Conservation (phyloP, 306 rosid species). For the Comarum palustre region DNA sequence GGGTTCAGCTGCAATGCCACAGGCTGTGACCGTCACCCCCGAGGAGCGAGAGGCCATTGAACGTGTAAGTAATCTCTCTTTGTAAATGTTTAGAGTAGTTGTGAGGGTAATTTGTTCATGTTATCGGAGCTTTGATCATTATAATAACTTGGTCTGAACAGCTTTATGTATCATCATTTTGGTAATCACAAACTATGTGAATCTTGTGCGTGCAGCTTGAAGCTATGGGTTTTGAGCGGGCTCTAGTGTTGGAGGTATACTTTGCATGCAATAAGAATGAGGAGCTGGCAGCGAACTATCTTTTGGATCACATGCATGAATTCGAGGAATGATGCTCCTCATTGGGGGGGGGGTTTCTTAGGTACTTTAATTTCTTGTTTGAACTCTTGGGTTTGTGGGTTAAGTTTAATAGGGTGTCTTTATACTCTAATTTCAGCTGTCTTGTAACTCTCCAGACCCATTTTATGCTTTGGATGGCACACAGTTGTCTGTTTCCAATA, state of each 20-base stretch:
- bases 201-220: constrained; percentile 47
- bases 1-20: constrained; percentile 43
- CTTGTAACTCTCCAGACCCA: constrained; percentile 10
- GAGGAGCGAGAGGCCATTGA: constrained; percentile 46
- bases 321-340: constrained; percentile 48
- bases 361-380: background rate
- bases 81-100: background rate
- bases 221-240: constrained; percentile 80
- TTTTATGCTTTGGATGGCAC: constrained; percentile 26
- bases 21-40: constrained; percentile 42
- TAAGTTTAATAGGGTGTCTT: constrained; percentile 27
- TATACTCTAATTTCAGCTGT: constrained; percentile 16
- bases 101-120: background rate
- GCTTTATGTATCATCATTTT: background rate
- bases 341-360: background rate
- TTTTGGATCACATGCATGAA: constrained; percentile 72
- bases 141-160: background rate
- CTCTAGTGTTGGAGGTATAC: constrained; percentile 70
- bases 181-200: background rate
- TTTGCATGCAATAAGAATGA: constrained; percentile 82
- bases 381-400: constrained; percentile 23
- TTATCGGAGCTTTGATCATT: background rate
- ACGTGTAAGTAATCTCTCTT: constrained; percentile 28
- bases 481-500: constrained; percentile 13
- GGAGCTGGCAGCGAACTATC: constrained; percentile 81